Evolutionary conservation across 2,329 filamentous ascomycete genomes (phyloP).

Genomic region (Colletotrichum sp.): DNA sequence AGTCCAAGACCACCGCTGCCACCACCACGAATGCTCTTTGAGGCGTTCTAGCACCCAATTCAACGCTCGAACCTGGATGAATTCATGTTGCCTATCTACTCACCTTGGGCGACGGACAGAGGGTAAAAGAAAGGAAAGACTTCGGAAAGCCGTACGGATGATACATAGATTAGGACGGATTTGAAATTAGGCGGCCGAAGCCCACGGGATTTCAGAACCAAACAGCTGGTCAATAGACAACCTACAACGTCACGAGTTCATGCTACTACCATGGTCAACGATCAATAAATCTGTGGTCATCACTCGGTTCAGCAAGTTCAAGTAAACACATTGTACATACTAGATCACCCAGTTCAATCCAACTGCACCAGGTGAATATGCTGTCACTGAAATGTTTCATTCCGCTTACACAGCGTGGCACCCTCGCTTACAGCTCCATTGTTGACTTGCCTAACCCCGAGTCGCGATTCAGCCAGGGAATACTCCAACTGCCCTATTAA

Average conservation of each 20-base stretch:
- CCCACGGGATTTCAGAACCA: accelerated
- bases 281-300: background rate
- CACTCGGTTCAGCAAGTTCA: too few relatives aligned
- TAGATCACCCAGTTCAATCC: background rate
- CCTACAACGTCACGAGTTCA: accelerated
- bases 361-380: background rate
- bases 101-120: background rate
- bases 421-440: background rate
- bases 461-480: background rate
- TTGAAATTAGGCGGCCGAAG: background rate
- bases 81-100: accelerated
- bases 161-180: background rate
- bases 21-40: background rate
- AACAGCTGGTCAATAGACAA: background rate
- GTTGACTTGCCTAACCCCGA: background rate
- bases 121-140: accelerated
- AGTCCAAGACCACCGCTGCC: background rate
- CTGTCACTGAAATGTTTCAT: background rate
- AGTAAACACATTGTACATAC: too few relatives aligned
- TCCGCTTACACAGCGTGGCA: background rate
- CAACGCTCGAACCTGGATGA: background rate
- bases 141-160: background rate
- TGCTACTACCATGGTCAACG: accelerated
- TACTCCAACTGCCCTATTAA: background rate
- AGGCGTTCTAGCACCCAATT: accelerated